These are phyloP conservation scores for Pseudoturritis turrita DNA, from an alignment of 345 rosid genomes.

Conservation along the genomic window DNA sequence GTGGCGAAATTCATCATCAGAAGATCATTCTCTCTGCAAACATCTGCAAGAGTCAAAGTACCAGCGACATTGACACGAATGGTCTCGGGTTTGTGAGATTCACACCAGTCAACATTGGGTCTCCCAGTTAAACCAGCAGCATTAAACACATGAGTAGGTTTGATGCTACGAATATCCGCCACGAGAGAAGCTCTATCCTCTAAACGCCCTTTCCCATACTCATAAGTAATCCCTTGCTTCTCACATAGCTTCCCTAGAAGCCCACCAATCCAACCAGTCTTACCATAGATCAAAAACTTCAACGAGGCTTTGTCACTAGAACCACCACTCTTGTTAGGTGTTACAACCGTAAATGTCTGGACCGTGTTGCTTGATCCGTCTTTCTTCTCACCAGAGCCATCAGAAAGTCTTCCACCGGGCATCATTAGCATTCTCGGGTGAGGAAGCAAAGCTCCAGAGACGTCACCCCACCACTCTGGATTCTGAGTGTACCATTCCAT, in stretches of 20 bases:
- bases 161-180: conserved; percentile 37
- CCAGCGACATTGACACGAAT: conserved; percentile 47
- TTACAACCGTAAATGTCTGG: conserved; percentile 57
- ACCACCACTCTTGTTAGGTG: conserved; percentile 30
- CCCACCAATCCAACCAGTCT: conserved; percentile 65
- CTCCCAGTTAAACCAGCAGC: conserved; percentile 63
- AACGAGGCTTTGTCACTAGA: conserved; percentile 18
- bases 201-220: conserved; percentile 51
- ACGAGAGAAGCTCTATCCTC: conserved; percentile 44
- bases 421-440: conserved; percentile 69
- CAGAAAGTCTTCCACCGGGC: conserved; percentile 50
- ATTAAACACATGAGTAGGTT: conserved; percentile 53
- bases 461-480: conserved; percentile 65
- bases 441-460: conserved; percentile 52
- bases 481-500: conserved; percentile 55
- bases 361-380: conserved; percentile 34
- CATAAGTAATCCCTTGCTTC: conserved; percentile 37
- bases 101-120: conserved; percentile 64
- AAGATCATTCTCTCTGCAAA: conserved; percentile 40
- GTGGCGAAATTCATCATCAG: conserved; percentile 57
- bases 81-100: conserved; percentile 50
- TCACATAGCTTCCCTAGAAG: conserved; percentile 44
- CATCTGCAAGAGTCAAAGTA: conserved; percentile 49
- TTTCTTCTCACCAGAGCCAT: conserved; percentile 36
- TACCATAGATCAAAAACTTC: conserved; percentile 53